Base-by-base conservation (phyloP, 768 basidiomycete genomes). In the Lanmaoa pseudosensibilis region DNA sequence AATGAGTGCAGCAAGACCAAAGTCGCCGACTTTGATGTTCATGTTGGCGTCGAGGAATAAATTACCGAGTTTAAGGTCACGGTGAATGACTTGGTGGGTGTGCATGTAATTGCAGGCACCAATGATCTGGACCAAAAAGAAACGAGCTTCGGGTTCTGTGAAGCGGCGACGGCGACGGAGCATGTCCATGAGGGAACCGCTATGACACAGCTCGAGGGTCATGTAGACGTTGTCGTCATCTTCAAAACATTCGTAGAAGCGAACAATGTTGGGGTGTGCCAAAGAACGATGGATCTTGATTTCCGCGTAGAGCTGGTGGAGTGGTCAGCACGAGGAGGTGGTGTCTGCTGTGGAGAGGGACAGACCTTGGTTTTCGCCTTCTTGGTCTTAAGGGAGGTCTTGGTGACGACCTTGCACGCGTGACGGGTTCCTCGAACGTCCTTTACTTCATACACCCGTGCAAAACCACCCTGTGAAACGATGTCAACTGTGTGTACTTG, bases 91-190 rank as follows among this genome's bases (percentile, higher is more conserved):
- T 63, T 94, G 92, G 68, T 94, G 89, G 30, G 83, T 82, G 72
- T 98, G 96, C 94, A 99, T 96, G 78, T 98, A 98, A 66, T 93
- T 86, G 73, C 94, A 96, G 2, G 96, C 95, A 21, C 93, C 94
- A 67, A 97, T 88, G 61, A 98, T 84, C 69, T 99, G 96, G 7
- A 97, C 82, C 77, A 97, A 84, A 76, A 90, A 95, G 75, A 87
- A 94, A 15, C 96, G 88, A 2, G 92, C 83, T 71, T 98, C 96
- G 2, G 92, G 90, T 70, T 98, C 97, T 16, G 89, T 87, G 74
- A 94, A 90, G 30, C 92, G 86, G 40, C 87, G 83, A 2, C 94
- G 89, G 2, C 87, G 85, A 19, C 92, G 88, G 37, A 98, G 83
- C 77, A 96, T 84, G 70, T 93, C 91, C 88, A 94, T 94, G 53